Percentiles rank a stretch among this genome's conserved stretches.
These are phyloP conservation scores for Ogataea trehaloabstinens DNA, from an alignment of 805 yeast species.

Conservation along the genomic window DNA sequence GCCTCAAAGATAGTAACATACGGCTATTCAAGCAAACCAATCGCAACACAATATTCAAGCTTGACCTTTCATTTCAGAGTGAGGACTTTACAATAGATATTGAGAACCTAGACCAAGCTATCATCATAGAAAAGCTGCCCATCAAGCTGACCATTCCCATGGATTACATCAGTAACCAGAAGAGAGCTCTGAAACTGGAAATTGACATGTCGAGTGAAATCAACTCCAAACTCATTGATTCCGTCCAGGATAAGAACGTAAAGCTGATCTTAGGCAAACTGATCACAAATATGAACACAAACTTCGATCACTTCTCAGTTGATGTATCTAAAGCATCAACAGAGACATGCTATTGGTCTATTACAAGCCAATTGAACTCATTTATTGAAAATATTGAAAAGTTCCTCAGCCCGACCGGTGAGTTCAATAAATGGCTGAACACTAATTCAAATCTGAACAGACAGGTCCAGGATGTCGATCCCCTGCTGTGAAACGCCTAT, in stretches of 20 bases:
- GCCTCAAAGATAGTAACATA: conserved; percentile 22
- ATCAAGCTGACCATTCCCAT: conserved; percentile 31
- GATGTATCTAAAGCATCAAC: conserved; percentile 14
- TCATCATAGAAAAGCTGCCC: conserved; percentile 25
- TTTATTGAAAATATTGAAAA: conserved; percentile 33
- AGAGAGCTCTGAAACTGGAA: conserved; percentile 28
- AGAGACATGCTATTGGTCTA: conserved; percentile 21
- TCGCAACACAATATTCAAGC: conserved; percentile 28
- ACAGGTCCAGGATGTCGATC: not conserved
- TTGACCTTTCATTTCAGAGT: conserved; percentile 24
- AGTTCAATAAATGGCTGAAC: conserved; percentile 28
- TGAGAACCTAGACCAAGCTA: conserved; percentile 25
- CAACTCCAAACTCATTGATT: conserved; percentile 26
- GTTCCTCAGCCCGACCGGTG: conserved; percentile 27
- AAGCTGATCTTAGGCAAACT: conserved; percentile 32
- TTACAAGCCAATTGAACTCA: conserved; percentile 33
- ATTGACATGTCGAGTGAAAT: conserved; percentile 31
- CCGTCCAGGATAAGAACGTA: conserved; percentile 27
- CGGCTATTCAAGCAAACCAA: conserved; percentile 28
- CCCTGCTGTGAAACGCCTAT: no score
- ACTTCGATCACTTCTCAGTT: conserved; percentile 25
- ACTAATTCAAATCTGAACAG: conserved; percentile 17
- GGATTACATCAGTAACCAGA: conserved; percentile 29
- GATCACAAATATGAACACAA: conserved; percentile 28
- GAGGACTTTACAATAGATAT: conserved; percentile 30